Percentiles rank a stretch among this genome's conserved stretches.
phyloP scores from a whole-genome alignment of 2,329 filamentous ascomycete species.

The Pseudocercospora cruenta region DNA sequence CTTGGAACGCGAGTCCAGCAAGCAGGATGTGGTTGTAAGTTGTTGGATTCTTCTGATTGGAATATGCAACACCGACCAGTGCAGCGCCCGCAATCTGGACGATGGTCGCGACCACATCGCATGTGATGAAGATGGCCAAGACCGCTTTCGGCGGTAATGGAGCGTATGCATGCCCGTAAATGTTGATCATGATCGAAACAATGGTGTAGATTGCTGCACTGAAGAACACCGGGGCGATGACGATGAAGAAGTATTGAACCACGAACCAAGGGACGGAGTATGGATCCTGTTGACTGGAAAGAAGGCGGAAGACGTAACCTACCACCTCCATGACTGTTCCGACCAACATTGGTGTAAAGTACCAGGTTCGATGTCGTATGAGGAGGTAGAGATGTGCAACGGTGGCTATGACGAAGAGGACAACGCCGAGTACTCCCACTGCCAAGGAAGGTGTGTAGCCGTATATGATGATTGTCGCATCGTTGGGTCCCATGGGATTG shows the following conservation, averaged over 20 bases:
- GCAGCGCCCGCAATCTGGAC: slow-evolving; percentile 60
- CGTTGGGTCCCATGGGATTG: slow-evolving; percentile 50
- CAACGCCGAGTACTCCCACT: slow-evolving; percentile 49
- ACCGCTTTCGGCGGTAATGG: slow-evolving; percentile 53
- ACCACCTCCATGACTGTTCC: slow-evolving; percentile 55
- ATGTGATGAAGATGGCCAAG: slow-evolving; percentile 59
- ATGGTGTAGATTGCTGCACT: slow-evolving; percentile 61
- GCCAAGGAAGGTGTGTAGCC: slow-evolving; percentile 55
- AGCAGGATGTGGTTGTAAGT: slow-evolving; percentile 60
- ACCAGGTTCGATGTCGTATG: slow-evolving; percentile 48
- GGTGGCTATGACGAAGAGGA: slow-evolving; percentile 50
- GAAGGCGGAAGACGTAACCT: slow-evolving; percentile 54
- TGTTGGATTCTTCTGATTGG: slow-evolving; percentile 54
- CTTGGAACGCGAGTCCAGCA: slow-evolving; percentile 59
- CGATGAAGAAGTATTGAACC: slow-evolving; percentile 63
- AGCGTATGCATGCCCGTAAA: slow-evolving; percentile 49
- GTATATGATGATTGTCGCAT: slow-evolving; percentile 56
- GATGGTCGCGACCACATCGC: slow-evolving; percentile 58
- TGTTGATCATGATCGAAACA: slow-evolving; percentile 54
- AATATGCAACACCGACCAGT: slow-evolving; percentile 55
- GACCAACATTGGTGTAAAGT: slow-evolving; percentile 52
- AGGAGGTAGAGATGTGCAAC: slow-evolving; percentile 43
- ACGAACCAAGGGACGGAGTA: slow-evolving; percentile 61
- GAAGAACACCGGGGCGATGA: slow-evolving; percentile 62
- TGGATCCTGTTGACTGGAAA: slow-evolving; percentile 56